A percentile compares a stretch with the other conserved stretches of the same genome.
Conservation (phyloP, 2,329 filamentous ascomycete genomes). For the Colletotrichum lupini region DNA sequence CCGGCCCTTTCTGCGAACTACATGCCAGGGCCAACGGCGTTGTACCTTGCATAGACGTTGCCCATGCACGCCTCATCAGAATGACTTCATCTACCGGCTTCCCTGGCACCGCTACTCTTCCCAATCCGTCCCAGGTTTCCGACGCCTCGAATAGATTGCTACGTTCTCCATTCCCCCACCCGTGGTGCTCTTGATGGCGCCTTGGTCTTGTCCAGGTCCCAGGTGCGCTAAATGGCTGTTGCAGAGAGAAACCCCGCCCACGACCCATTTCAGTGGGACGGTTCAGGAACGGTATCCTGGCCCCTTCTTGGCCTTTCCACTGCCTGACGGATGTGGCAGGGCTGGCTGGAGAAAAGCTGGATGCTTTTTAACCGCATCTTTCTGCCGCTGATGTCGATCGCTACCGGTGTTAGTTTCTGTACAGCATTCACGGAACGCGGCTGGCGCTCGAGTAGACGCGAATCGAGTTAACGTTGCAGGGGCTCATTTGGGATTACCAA, state of each 20-base stretch:
- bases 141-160: constrained; percentile 35
- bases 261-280: constrained; percentile 32
- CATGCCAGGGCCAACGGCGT: neutral
- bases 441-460: neutral
- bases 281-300: constrained; percentile 28
- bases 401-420: neutral
- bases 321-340: constrained; percentile 15
- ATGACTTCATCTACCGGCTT: constrained; percentile 25
- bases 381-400: constrained; percentile 8
- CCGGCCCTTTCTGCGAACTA: neutral
- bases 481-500: neutral
- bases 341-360: constrained; percentile 7
- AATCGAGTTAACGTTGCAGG: neutral
- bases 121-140: constrained; percentile 31
- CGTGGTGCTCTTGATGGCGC: constrained; percentile 7
- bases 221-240: constrained; percentile 19
- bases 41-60: constrained; percentile 16
- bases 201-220: neutral
- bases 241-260: constrained; percentile 15
- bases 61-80: constrained; percentile 9
- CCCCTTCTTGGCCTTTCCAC: constrained; percentile 4
- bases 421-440: neutral
- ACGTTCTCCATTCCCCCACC: constrained; percentile 20
- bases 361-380: neutral
- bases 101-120: neutral